These are phyloP conservation scores for Colletotrichum graminicola DNA, from an alignment of 2,329 filamentous ascomycete species.

Conservation along the genomic window DNA sequence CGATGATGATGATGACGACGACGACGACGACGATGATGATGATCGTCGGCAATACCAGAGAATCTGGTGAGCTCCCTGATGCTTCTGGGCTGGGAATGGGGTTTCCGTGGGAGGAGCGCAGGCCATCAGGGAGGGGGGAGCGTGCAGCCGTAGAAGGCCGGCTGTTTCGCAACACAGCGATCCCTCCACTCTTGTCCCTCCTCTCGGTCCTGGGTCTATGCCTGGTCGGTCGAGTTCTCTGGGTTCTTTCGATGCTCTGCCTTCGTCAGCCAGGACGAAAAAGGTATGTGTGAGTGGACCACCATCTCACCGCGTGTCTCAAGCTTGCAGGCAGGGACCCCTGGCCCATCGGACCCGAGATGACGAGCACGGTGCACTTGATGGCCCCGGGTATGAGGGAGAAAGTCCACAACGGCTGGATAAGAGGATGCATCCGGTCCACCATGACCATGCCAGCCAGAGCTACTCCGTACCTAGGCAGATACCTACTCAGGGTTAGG, in stretches of 20 bases:
- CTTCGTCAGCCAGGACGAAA: slow-evolving; percentile 20
- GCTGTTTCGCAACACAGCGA: slow-evolving; percentile 19
- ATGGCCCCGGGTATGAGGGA: not conserved
- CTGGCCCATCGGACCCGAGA: slow-evolving; percentile 26
- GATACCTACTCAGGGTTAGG: too few species aligned
- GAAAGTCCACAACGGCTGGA: slow-evolving; percentile 31
- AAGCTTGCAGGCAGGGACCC: slow-evolving; percentile 32
- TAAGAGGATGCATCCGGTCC: not conserved
- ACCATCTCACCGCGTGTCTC: slow-evolving; percentile 37
- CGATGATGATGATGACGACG: too few species aligned
- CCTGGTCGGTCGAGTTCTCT: not conserved
- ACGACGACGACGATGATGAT: not conserved
- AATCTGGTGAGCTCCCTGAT: not conserved
- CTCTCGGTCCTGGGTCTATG: not conserved
- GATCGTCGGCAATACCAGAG: not conserved
- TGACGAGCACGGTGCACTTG: slow-evolving; percentile 24
- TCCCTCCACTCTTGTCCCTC: not conserved
- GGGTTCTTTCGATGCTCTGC: slow-evolving; percentile 1
- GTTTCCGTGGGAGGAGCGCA: not conserved
- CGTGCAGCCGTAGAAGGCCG: slow-evolving; percentile 27
- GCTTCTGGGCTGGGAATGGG: not conserved
- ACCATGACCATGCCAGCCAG: not conserved
- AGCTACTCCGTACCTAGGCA: too few species aligned
- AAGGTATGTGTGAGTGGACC: slow-evolving; percentile 27
- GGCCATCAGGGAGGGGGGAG: not conserved